Base-by-base conservation (phyloP, 2,329 filamentous ascomycete species). In the Diaporthe nobilis region DNA sequence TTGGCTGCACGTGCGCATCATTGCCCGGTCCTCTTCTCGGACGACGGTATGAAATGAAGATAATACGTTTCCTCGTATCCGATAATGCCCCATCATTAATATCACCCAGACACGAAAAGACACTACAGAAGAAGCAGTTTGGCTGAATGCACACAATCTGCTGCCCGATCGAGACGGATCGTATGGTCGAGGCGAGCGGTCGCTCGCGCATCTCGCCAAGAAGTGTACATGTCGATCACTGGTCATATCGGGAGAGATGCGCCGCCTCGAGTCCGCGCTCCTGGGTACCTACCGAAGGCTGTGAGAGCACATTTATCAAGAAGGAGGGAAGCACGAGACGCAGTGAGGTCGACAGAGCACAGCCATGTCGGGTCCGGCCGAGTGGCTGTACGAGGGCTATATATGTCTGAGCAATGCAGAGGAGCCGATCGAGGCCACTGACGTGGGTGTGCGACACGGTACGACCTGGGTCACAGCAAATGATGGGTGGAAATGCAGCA, bases 401-500 rank as follows among this genome's bases (percentile, higher is more conserved):
- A 28, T 68, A 53, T 55, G 4, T 34, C 28, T 34, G 20, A 20
- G 63, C 63, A 28, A 68, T 34, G 22, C 47, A 39, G 28, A 37
- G 47, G 31, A 37, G 47, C 22, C 22, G 44, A 68, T 39, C 22
- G 47, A 37, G 31, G 31, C 63, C 47, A 39, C 22, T 53, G 63
- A 53, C 63, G 31, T 53, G 22, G 22, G 12, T 53, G 63, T 68
- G 63, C 63, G 47, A 68, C 47, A 13, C 28, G 4, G 31, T 25
- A 53, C 65, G 31, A 53, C 63, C 63, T 44, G 49, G 65, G n/a
- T 68, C 13, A 42, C 1, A 25, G 34, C 13, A 42, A 17, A 20
- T 68, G 65, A 53, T 37, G 49, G 47, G 47, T 51, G 63, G 63
- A 51, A 68, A 37, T n/a, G 13, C 63, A 68, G 31, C 44, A 37